phyloP scores from a whole-genome alignment of 192 early-diverging fungal species.

The Thoreauomyces humboldtii region DNA sequence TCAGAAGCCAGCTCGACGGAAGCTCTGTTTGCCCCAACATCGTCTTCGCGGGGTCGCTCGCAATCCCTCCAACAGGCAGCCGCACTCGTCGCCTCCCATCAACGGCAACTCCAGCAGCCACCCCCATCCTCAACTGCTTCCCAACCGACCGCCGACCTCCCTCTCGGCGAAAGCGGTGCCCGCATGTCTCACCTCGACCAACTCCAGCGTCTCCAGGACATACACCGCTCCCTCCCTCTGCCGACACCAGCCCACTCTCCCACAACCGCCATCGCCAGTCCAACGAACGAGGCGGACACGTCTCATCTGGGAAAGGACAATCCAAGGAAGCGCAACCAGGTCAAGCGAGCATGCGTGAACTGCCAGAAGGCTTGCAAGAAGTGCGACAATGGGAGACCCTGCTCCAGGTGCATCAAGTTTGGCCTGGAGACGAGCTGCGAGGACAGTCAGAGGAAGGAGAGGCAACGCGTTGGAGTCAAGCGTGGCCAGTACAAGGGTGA shows the following conservation, averaged over 20 bases:
- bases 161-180: not conserved
- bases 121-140: too few species aligned
- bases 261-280: not conserved
- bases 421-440: constrained; percentile 67
- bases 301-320: too few species aligned
- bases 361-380: constrained; percentile 91
- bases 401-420: constrained; percentile 74
- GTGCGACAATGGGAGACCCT: constrained; percentile 80
- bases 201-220: not conserved
- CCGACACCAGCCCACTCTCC: not conserved
- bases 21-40: too few species aligned
- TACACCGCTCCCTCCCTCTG: not conserved
- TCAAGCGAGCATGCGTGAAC: constrained; percentile 87
- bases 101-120: too few species aligned
- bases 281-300: too few species aligned
- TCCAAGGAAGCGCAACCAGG: constrained; percentile 66
- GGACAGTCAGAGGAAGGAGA: constrained; percentile 73
- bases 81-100: too few species aligned
- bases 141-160: not conserved
- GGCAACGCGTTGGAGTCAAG: constrained; percentile 60
- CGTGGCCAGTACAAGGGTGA: constrained; percentile 76
- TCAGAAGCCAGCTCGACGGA: too few species aligned
- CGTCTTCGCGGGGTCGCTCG: too few species aligned
- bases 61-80: too few species aligned
- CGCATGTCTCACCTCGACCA: not conserved